Evolutionary conservation across 352 stramenopile genomes (phyloP), one percentile per base, ranked within the genome.

Genomic region (Peronosclerospora sorghi): DNA sequence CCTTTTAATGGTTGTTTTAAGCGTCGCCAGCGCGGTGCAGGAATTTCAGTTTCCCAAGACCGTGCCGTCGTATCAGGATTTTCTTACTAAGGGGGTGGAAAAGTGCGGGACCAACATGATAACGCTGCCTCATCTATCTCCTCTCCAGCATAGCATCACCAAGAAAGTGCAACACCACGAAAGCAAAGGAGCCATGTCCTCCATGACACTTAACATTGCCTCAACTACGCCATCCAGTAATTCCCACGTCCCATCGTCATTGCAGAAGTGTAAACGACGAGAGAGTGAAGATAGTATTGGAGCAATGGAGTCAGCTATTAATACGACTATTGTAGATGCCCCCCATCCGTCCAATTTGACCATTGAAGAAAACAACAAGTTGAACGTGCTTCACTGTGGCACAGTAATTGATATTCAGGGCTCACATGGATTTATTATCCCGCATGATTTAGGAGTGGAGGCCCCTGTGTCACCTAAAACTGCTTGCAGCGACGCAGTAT

Each of bases 351-450:
- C 29, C 19, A 61, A 46, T 44, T 61, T 23, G 30, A 37, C 17
- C n/a, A 40, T 48, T 8, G 65, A 80, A 42, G 39, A 66, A 13
- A 55, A 55, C 37, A 78, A 60, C 47, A 78, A 72, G 48, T 52
- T 86, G n/a, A 62, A 74, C 14, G 69, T 83, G 35, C 53, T 84
- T 36, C 70, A 86, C 62, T 86, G 72, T 35, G 74, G 74, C 34
- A 86, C 74, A 17, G 63, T 86, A 29, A 86, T 86, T 53, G 72
- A 86, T 45, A 72, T 86, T 24, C 68, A 86, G 50, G 74, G 74
- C 26, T 70, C 70, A 27, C 74, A 77, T 23, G 74, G 74, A 21
- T 79, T 83, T 48, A 77, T 86, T 54, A 86, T 86, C 48, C 74
- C 71, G 45, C 74, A 86, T 61, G 67, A 75, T 41, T 39, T 82